Conservation (phyloP, 2,329 filamentous ascomycete genomes). For the Dissoconium aciculare region DNA sequence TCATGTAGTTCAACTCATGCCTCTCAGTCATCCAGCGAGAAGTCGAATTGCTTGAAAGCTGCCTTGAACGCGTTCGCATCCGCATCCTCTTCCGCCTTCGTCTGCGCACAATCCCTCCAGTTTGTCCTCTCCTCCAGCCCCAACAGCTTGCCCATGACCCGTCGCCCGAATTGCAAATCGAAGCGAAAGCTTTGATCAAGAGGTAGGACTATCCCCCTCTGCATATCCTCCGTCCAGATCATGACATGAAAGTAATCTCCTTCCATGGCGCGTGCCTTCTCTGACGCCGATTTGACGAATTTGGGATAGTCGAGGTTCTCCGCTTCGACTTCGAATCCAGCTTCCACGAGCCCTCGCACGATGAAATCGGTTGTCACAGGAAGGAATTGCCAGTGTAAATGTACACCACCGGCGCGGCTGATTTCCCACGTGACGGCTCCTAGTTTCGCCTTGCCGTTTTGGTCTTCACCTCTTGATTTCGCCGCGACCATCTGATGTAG, state of each 20-base stretch:
- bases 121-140: slow-evolving; percentile 61
- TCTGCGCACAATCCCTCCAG: slow-evolving; percentile 76
- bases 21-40: slow-evolving; percentile 42
- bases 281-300: slow-evolving; percentile 27
- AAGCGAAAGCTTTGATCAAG: slow-evolving; percentile 67
- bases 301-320: slow-evolving; percentile 53
- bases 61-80: slow-evolving; percentile 69
- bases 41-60: slow-evolving; percentile 77
- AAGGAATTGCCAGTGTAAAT: slow-evolving; percentile 87
- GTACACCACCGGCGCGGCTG: slow-evolving; percentile 63
- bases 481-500: slow-evolving; percentile 60
- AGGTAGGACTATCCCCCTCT: slow-evolving; percentile 54
- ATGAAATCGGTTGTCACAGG: slow-evolving; percentile 58
- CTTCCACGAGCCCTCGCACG: slow-evolving; percentile 61
- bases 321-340: slow-evolving; percentile 75
- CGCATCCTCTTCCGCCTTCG: slow-evolving; percentile 57
- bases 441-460: slow-evolving; percentile 41
- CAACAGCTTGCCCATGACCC: slow-evolving; percentile 76
- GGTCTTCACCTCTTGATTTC: slow-evolving; percentile 20
- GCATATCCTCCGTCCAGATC: slow-evolving; percentile 28
- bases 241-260: slow-evolving; percentile 24
- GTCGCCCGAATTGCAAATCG: slow-evolving; percentile 77
- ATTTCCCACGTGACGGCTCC: slow-evolving; percentile 90
- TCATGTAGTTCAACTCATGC: too few relatives aligned
- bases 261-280: slow-evolving; percentile 14